phyloP scores from a whole-genome alignment of 768 basidiomycete genomes.

The Cystobasidium onofrii region DNA sequence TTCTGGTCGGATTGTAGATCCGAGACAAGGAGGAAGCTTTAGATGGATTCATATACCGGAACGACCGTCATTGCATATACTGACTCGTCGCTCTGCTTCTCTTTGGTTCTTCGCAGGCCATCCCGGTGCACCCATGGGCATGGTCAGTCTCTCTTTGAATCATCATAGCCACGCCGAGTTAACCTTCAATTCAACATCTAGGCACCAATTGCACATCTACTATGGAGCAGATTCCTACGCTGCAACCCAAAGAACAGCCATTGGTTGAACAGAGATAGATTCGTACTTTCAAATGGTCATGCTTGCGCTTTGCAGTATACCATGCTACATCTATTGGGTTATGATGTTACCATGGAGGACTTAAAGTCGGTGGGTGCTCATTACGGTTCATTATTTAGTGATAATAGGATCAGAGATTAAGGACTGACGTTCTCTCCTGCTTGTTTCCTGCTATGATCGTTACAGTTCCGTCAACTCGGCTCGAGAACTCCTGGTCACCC shows the following conservation, averaged over 20 bases:
- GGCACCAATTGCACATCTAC: conserved; percentile 26
- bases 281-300: conserved; percentile 90
- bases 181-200: too few species aligned
- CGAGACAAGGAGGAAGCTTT: too few species aligned
- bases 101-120: background rate
- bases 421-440: background rate
- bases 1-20: too few species aligned
- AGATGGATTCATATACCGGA: too few species aligned
- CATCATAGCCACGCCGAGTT: too few species aligned
- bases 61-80: too few species aligned
- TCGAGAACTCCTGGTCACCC: conserved; percentile 92
- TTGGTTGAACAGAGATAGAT: conserved; percentile 83
- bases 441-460: background rate
- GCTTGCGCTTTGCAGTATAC: conserved; percentile 88
- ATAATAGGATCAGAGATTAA: too few species aligned
- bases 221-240: conserved; percentile 25
- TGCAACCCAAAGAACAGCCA: conserved; percentile 46
- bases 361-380: conserved; percentile 55
- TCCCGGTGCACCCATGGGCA: conserved; percentile 25
- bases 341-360: conserved; percentile 84
- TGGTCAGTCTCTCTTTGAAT: background rate
- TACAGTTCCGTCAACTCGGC: conserved; percentile 72
- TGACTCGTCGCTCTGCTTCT: background rate
- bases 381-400: too few species aligned
- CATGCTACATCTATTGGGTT: conserved; percentile 80